phyloP scores from a whole-genome alignment of 352 stramenopile genomes.

The Pythium sukuiense region DNA sequence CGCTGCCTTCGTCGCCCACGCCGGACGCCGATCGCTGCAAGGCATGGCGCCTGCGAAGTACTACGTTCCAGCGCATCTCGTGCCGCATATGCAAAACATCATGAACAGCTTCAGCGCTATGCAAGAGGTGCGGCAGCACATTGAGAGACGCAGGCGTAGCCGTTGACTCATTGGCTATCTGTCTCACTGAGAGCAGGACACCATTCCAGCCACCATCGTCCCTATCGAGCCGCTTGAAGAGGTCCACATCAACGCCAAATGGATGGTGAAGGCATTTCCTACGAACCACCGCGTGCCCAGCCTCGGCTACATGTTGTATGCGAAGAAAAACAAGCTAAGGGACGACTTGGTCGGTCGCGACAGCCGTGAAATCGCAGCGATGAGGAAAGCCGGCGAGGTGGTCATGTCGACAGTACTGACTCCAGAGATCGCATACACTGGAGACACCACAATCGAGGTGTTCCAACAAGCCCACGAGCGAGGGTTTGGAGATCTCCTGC shows the following conservation, averaged over 20 bases:
- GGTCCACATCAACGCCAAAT: conserved; percentile 58
- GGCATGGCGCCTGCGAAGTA: conserved; percentile 63
- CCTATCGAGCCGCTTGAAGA: conserved; percentile 49
- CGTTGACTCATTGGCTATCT: background rate
- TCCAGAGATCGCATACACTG: conserved; percentile 81
- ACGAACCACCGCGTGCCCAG: conserved; percentile 75
- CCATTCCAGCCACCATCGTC: conserved; percentile 53
- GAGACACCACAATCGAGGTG: conserved; percentile 69
- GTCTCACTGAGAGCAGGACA: conserved; percentile 15
- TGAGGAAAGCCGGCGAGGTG: conserved; percentile 43
- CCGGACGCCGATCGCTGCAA: conserved; percentile 52
- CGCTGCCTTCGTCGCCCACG: conserved; percentile 56
- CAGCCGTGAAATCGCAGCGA: conserved; percentile 46
- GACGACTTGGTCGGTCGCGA: conserved; percentile 43
- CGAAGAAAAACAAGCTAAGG: conserved; percentile 51
- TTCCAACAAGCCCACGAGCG: conserved; percentile 36
- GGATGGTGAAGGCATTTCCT: conserved; percentile 61
- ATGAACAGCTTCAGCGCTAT: conserved; percentile 54
- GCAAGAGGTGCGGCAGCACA: conserved; percentile 38
- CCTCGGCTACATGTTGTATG: conserved; percentile 76
- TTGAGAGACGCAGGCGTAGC: background rate
- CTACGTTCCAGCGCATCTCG: conserved; percentile 61
- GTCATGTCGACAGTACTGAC: conserved; percentile 38
- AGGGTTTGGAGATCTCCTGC: conserved; percentile 48
- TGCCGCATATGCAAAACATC: conserved; percentile 50